Base-by-base conservation (phyloP, 768 basidiomycete genomes). In the Mycena capillaripes region DNA sequence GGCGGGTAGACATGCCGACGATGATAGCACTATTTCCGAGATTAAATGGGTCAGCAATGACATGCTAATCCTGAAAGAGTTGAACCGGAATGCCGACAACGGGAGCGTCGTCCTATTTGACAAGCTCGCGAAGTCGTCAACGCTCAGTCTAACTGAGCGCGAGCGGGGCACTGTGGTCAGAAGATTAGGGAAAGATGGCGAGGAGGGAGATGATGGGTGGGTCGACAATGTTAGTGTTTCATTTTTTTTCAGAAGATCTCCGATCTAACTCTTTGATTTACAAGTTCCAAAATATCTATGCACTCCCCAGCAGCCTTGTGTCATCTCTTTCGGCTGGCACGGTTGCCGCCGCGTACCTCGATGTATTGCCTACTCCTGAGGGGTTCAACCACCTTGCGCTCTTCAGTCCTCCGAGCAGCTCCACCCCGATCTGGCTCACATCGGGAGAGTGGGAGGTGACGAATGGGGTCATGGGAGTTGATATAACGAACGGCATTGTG, bases 311-410 rank as follows among this genome's bases (percentile, higher is more conserved):
- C 19, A 30, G 8, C 16, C 64, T 75, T 2, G 70, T 75, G 34
- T 55, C 66, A 25, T 69, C 67, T 9, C 67, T 75, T 5, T 75
- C 74, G n/a, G 58, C 74, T n/a, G 74, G 67, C 27, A 72, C 74
- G n/a, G 70, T 75, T 44, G 81, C 85, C 9, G 83, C 88, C 30
- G 94, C 94, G 19, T 99, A 99, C 81, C 88, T 99, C 58, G 98
- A 99, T 80, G 88, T 99, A 71, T 89, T 97, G 6, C 96, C 97
- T 11, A 91, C 88, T 34, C 76, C 84, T 29, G 90, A 94, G 5
- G 98, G 98, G 0, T 98, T 88, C 85, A 93, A 95, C 75, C 97
- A 99, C 79, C 91, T 99, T 77, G 98, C 97, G 0, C 87, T 97
- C 36, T 99, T 97, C 85, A 92, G 89, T 74, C 92, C 96, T 8